phyloP scores from a whole-genome alignment of 2,329 filamentous ascomycete species.

The Colletotrichum tropicale region DNA sequence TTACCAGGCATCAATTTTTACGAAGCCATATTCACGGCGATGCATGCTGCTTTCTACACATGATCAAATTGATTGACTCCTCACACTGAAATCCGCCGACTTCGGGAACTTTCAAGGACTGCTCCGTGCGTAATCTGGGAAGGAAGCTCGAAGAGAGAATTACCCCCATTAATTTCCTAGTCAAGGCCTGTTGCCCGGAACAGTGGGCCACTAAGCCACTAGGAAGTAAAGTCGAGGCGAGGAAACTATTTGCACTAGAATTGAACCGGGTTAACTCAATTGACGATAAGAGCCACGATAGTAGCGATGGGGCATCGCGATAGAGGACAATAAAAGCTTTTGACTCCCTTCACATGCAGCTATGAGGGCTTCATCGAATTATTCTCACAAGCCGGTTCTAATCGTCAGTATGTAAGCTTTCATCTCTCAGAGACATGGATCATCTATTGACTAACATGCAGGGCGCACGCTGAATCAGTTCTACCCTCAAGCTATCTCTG shows the following conservation, averaged over 20 bases:
- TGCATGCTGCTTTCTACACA: not conserved
- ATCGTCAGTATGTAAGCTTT: not conserved
- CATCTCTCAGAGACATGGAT: not conserved
- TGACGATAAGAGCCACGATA: not conserved
- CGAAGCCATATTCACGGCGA: not conserved
- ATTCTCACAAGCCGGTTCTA: not conserved
- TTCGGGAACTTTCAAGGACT: not conserved
- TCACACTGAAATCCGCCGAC: not conserved
- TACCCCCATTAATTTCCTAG: not conserved
- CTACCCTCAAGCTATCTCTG: not conserved
- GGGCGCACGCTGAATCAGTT: not conserved
- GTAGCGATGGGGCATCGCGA: not conserved
- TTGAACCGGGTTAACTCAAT: not conserved
- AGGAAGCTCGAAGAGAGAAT: slow-evolving; percentile 4
- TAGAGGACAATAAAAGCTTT: not conserved
- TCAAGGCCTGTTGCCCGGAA: not conserved
- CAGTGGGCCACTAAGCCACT: not conserved
- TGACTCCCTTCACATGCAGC: too few relatives aligned
- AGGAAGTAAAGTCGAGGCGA: not conserved
- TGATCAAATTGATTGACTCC: not conserved
- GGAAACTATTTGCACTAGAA: not conserved
- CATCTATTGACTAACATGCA: not conserved
- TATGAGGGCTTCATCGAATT: not conserved
- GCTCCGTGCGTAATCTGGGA: not conserved
- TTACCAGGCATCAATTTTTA: not conserved